These are phyloP conservation scores for Rhizoclosmatium hyalinum DNA, from an alignment of 371 early-diverging fungal species.

Conservation along the genomic window DNA sequence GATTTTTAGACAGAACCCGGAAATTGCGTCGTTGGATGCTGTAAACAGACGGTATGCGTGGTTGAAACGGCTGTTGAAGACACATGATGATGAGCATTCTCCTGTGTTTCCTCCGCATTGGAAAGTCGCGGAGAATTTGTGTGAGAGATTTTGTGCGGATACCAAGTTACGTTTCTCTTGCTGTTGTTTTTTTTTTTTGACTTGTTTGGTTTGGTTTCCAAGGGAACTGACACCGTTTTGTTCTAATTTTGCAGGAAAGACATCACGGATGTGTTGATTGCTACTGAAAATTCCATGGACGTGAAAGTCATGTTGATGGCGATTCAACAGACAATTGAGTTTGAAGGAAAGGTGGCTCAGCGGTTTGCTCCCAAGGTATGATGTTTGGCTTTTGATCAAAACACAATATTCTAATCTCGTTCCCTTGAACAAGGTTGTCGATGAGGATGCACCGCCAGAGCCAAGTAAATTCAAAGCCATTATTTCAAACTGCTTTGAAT, in stretches of 20 bases:
- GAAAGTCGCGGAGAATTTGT: slow-evolving; percentile 76
- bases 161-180: slow-evolving; percentile 51
- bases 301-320: slow-evolving; percentile 75
- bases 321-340: slow-evolving; percentile 84
- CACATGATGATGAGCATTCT: slow-evolving; percentile 84
- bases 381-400: neutral
- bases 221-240: neutral
- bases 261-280: slow-evolving; percentile 41
- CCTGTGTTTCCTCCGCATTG: slow-evolving; percentile 81
- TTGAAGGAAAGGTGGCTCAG: slow-evolving; percentile 82
- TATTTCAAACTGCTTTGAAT: slow-evolving; percentile 87
- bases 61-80: slow-evolving; percentile 84
- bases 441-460: slow-evolving; percentile 25
- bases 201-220: neutral
- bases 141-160: slow-evolving; percentile 80
- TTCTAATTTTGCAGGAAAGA: slow-evolving; percentile 34
- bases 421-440: neutral
- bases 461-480: slow-evolving; percentile 67
- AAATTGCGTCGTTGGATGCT: slow-evolving; percentile 83
- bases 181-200: slow-evolving; percentile 5
- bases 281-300: slow-evolving; percentile 54
- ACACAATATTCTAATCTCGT: neutral
- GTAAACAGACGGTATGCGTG: slow-evolving; percentile 92
- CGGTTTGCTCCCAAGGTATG: slow-evolving; percentile 54
- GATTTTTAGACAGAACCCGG: slow-evolving; percentile 81